These are phyloP conservation scores for Albugo laibachii DNA, from an alignment of 352 stramenopile genomes.

Conservation along the genomic window DNA sequence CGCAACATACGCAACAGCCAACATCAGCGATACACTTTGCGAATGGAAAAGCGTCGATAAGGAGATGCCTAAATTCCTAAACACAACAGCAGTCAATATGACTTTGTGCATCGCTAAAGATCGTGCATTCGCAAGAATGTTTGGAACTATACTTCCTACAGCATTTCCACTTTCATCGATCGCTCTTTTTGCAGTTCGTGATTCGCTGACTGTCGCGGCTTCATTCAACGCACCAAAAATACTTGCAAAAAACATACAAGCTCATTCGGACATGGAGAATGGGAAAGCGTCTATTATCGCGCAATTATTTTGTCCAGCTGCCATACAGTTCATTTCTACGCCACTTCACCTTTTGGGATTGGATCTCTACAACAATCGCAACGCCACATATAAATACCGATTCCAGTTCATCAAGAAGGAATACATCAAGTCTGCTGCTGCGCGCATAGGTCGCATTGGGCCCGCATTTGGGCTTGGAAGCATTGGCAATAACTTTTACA, in stretches of 20 bases:
- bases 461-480: slow-evolving; percentile 80
- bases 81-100: slow-evolving; percentile 82
- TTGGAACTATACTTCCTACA: slow-evolving; percentile 56
- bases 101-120: slow-evolving; percentile 82
- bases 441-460: slow-evolving; percentile 70
- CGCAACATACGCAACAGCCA: slow-evolving; percentile 77
- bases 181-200: slow-evolving; percentile 70
- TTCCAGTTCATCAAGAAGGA: slow-evolving; percentile 48
- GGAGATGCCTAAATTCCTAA: slow-evolving; percentile 78
- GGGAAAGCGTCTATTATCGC: slow-evolving; percentile 30
- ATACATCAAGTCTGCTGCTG: slow-evolving; percentile 70
- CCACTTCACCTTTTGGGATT: slow-evolving; percentile 76
- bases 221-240: slow-evolving; percentile 77
- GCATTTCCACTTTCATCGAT: slow-evolving; percentile 65
- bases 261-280: slow-evolving; percentile 18
- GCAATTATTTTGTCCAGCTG: slow-evolving; percentile 65
- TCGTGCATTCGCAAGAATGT: slow-evolving; percentile 82
- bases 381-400: slow-evolving; percentile 12
- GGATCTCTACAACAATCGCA: slow-evolving; percentile 77
- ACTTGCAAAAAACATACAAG: slow-evolving; percentile 35
- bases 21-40: slow-evolving; percentile 69
- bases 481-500: slow-evolving; percentile 40
- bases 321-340: slow-evolving; percentile 78
- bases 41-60: slow-evolving; percentile 50
- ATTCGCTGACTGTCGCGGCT: slow-evolving; percentile 68